Evolutionary conservation across 768 basidiomycete species (phyloP).

Genomic region (Trametes sanguinea): DNA sequence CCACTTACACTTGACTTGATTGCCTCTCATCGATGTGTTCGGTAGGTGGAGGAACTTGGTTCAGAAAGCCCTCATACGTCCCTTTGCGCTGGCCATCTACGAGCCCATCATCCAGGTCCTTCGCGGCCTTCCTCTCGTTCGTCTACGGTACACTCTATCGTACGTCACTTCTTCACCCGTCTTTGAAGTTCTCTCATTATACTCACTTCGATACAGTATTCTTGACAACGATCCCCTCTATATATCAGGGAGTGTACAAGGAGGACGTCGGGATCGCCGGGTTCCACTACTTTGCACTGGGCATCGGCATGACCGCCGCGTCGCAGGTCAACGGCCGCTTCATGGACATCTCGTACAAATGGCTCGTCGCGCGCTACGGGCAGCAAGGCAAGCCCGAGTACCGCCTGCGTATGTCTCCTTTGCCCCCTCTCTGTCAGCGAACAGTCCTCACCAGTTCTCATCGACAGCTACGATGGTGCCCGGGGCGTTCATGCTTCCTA

Average conservation of each 20-base stretch:
- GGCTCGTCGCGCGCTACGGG: constrained; percentile 52
- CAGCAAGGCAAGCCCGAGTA: constrained; percentile 57
- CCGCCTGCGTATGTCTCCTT: constrained; percentile 43
- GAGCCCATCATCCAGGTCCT: constrained; percentile 76
- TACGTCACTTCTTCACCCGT: constrained; percentile 33
- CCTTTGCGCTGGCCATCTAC: constrained; percentile 57
- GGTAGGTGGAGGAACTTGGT: constrained; percentile 57
- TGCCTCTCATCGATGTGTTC: not conserved
- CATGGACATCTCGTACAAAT: constrained; percentile 57
- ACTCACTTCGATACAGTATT: constrained; percentile 47
- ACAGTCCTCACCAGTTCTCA: not conserved
- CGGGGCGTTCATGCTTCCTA: constrained; percentile 59
- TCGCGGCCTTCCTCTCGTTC: constrained; percentile 67
- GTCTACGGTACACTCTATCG: constrained; percentile 64
- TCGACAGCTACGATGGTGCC: constrained; percentile 56
- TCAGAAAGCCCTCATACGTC: constrained; percentile 56
- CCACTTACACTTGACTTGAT: not conserved
- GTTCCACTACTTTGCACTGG: constrained; percentile 71
- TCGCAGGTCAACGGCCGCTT: constrained; percentile 55
- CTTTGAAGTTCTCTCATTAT: not conserved
- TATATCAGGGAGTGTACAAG: constrained; percentile 57
- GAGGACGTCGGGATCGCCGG: constrained; percentile 62
- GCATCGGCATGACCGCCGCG: constrained; percentile 50
- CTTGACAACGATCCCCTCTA: constrained; percentile 62
- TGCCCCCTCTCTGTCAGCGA: not conserved